Evolutionary conservation across 345 rosid genomes (phyloP).

Genomic region (Populus deltoides): DNA sequence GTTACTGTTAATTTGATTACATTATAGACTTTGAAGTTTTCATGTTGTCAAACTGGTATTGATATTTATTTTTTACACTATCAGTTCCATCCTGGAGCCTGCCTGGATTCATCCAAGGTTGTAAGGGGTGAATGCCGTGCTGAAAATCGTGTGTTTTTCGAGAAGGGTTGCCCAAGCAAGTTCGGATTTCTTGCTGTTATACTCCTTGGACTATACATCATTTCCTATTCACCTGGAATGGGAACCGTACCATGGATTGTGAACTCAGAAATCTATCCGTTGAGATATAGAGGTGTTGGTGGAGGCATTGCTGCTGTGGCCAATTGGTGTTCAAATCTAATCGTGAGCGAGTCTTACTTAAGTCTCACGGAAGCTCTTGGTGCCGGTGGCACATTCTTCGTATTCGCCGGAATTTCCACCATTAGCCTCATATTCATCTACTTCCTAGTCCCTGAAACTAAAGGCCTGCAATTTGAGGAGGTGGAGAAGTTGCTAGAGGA

Average conservation of each 20-base stretch:
- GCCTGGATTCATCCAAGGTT: slow-evolving; percentile 43
- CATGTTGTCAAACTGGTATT: not conserved
- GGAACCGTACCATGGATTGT: slow-evolving; percentile 90
- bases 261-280: slow-evolving; percentile 90
- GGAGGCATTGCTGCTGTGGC: slow-evolving; percentile 87
- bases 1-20: not conserved
- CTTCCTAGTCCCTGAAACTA: slow-evolving; percentile 79
- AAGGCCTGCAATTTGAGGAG: slow-evolving; percentile 80
- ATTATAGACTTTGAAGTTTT: not conserved
- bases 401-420: slow-evolving; percentile 56
- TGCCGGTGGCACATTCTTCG: slow-evolving; percentile 64
- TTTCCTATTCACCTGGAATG: slow-evolving; percentile 78
- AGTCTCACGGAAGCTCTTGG: slow-evolving; percentile 65
- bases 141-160: slow-evolving; percentile 45
- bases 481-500: slow-evolving; percentile 64
- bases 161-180: slow-evolving; percentile 76
- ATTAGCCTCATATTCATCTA: slow-evolving; percentile 52
- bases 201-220: slow-evolving; percentile 61
- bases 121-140: slow-evolving; percentile 32
- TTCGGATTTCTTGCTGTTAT: slow-evolving; percentile 66
- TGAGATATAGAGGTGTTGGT: slow-evolving; percentile 76
- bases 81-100: slow-evolving; percentile 74
- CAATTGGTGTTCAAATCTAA: slow-evolving; percentile 71
- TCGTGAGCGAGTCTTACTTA: slow-evolving; percentile 69
- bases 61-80: not conserved